These are phyloP conservation scores for Neospora caninum DNA, from an alignment of 169 alveolate genomes.

Conservation along the genomic window DNA sequence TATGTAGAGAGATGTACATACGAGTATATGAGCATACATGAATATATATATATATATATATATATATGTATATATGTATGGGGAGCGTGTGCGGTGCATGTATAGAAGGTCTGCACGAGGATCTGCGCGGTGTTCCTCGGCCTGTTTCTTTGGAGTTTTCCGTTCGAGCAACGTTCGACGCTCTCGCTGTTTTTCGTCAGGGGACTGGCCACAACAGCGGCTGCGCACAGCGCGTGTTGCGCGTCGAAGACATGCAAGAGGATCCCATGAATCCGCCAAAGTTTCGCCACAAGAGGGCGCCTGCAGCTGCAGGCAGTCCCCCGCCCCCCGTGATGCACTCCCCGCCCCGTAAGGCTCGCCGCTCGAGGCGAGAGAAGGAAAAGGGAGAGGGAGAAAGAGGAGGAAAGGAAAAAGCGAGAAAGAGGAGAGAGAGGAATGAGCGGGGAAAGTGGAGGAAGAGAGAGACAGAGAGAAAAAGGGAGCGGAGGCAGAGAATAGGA, in stretches of 20 bases:
- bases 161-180: no score
- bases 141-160: no score
- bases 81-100: no score
- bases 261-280: conserved; percentile 97
- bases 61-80: not conserved
- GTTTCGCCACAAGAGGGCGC: conserved; percentile 93
- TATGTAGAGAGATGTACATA: not conserved
- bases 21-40: not conserved
- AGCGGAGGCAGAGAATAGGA: not conserved
- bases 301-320: conserved; percentile 66
- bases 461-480: not conserved
- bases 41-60: not conserved
- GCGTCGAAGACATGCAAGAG: conserved; percentile 87
- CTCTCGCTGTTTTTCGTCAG: not conserved
- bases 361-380: no score
- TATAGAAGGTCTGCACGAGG: no score
- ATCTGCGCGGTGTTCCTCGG: not conserved
- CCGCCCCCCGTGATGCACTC: conserved; percentile 69
- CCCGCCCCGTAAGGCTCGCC: conserved; percentile 46
- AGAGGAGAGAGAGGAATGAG: not conserved
- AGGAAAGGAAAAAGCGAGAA: not conserved
- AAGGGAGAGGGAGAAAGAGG: not conserved
- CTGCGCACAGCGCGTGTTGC: conserved; percentile 85
- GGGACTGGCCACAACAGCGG: conserved; percentile 76
- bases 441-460: not conserved